These are phyloP conservation scores for Breynia disticha DNA, from an alignment of 441 rosid genomes.

Conservation along the genomic window DNA sequence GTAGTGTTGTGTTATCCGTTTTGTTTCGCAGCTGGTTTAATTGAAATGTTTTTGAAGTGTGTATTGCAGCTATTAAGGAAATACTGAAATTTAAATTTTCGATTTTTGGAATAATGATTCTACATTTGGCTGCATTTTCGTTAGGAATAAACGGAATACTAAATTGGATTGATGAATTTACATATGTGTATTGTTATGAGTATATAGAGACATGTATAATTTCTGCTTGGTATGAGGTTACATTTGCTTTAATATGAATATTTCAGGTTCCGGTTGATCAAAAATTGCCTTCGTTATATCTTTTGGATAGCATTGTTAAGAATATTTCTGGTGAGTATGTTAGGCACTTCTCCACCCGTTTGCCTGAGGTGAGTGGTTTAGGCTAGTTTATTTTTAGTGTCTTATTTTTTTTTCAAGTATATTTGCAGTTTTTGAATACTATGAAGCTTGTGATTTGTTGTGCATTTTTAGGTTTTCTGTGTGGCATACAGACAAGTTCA, in stretches of 20 bases:
- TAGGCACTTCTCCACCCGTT: conserved; percentile 59
- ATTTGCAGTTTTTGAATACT: neutral
- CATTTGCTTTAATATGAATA: conserved; percentile 3
- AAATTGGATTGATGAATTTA: neutral
- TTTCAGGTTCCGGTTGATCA: conserved; percentile 81
- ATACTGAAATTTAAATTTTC: conserved; percentile 1
- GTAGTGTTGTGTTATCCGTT: conserved; percentile 1
- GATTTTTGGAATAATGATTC: neutral
- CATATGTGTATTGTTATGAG: neutral
- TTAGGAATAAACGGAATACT: neutral
- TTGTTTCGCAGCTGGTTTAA: conserved; percentile 1
- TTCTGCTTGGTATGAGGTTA: neutral
- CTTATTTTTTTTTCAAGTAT: neutral
- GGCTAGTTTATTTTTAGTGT: conserved; percentile 1
- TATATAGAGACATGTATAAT: neutral
- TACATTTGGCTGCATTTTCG: neutral
- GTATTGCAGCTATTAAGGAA: neutral
- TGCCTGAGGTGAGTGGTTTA: conserved; percentile 75
- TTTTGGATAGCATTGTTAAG: conserved; percentile 93
- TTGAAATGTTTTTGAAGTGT: neutral
- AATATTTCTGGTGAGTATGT: conserved; percentile 75
- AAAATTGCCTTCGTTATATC: conserved; percentile 81
- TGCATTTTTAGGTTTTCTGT: conserved; percentile 57
- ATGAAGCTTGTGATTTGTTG: conserved; percentile 5
- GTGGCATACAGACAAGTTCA: conserved; percentile 74